A percentile compares a stretch with the other conserved stretches of the same genome.
Conservation (phyloP, 805 yeast species). For the Metschnikowia dekortorum region DNA sequence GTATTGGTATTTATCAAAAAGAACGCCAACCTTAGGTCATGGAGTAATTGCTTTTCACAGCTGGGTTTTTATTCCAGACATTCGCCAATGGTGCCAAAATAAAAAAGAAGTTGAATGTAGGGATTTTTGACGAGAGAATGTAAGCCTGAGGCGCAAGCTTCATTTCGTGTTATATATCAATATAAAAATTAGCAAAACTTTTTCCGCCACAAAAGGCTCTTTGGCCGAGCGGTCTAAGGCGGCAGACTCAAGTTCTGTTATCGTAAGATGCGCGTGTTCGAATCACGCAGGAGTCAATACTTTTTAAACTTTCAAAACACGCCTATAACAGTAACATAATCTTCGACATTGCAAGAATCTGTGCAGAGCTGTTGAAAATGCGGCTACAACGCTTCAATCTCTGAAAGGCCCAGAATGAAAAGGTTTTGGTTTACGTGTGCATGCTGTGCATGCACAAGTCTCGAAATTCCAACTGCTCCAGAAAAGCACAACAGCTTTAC, state of each 20-base stretch:
- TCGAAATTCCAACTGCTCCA: not conserved
- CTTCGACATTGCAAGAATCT: too few relatives aligned
- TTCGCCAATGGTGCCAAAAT: too few relatives aligned
- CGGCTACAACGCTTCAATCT: too few relatives aligned
- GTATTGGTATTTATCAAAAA: too few relatives aligned
- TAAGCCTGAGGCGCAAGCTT: not conserved
- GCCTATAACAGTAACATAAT: too few relatives aligned
- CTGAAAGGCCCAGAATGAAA: not conserved
- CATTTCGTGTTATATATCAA: not conserved
- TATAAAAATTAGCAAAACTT: not conserved
- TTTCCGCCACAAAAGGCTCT: constrained; percentile 9
- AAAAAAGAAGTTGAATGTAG: too few relatives aligned
- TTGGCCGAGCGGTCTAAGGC: constrained; percentile 21
- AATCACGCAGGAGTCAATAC: constrained; percentile 18
- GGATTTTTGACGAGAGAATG: not conserved
- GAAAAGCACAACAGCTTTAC: not conserved
- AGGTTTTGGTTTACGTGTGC: not conserved
- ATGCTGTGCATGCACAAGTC: too few relatives aligned
- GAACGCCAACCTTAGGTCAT: too few relatives aligned
- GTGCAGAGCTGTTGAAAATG: too few relatives aligned
- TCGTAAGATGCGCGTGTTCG: constrained; percentile 22
- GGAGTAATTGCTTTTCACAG: too few relatives aligned
- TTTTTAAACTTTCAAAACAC: not conserved
- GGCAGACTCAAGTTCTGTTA: constrained; percentile 21
- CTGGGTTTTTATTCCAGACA: too few relatives aligned